Base-by-base conservation (phyloP, 1,139 yeast genomes). In the Barnettozyma hawaiiensis region DNA sequence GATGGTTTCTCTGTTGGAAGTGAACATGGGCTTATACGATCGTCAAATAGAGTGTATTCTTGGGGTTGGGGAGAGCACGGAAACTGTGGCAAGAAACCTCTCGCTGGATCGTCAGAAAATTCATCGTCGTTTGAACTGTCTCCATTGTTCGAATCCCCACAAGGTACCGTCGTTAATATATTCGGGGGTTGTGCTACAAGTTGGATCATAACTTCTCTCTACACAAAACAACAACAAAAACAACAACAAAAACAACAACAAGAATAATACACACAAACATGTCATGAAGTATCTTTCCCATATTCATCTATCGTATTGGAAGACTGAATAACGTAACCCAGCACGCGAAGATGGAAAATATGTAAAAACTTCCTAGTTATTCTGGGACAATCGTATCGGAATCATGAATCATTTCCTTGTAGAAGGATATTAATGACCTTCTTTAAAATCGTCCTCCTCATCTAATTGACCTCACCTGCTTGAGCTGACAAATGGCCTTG, bases 51-150 rank as follows among this genome's bases (percentile, higher is more conserved):
- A 6, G 79, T 85, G 0, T 67, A 58, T 43, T 75, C 90, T 3
- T 92, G 97, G 97, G 98, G 98, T 0, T 92, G 98, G 98, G 97
- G 97, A 21, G 98, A 92, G 59, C 98, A 92, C 59, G 97, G 98
- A 1, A 92, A 92, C 58, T 90, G 97, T 63, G 97, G 97, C 3
- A 27, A 35, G 1, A 44, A 48, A 4, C 40, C n/a, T n/a, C n/a
- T 31, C 26, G 54, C 49, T 2, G 61, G 55, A 6, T 58, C n/a
- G n/a, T n/a, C n/a, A n/a, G n/a, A n/a, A n/a, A n/a, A n/a, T n/a
- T n/a, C 58, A 5, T 73, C 68, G 3, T 64, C 70, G 0, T 75
- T 70, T 46, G 61, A 62, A 45, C 19, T 37, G 6, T n/a, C 35
- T 3, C 4, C 21, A 10, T 8, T 37, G 9, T 37, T 37, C 19